A percentile compares a stretch with the other conserved stretches of the same genome.
Conservation (phyloP, 208 protist species). For the Zelonia costaricensis region DNA sequence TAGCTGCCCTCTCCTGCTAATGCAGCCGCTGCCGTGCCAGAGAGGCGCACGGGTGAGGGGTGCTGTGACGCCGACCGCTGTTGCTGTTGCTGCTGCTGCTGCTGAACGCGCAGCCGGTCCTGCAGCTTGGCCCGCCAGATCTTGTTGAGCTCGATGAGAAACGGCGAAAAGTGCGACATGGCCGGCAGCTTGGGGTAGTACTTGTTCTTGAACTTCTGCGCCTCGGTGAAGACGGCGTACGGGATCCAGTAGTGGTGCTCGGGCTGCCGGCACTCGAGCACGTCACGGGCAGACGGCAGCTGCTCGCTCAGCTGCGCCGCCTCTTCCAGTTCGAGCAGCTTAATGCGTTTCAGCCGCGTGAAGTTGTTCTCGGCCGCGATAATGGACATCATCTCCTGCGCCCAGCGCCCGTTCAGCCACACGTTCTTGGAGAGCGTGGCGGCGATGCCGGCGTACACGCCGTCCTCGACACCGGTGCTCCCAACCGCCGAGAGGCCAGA, state of each 20-base stretch:
- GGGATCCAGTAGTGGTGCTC: constrained; percentile 90
- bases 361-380: constrained; percentile 73
- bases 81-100: constrained; percentile 26
- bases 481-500: constrained; percentile 10
- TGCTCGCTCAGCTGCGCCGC: constrained; percentile 39
- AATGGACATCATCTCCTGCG: constrained; percentile 64
- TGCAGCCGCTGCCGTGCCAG: constrained; percentile 4
- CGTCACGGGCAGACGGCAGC: constrained; percentile 59
- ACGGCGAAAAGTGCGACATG: constrained; percentile 81
- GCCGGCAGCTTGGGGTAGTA: constrained; percentile 69
- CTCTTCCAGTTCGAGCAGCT: constrained; percentile 70
- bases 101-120: constrained; percentile 45
- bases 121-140: constrained; percentile 76
- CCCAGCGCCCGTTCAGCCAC: constrained; percentile 81
- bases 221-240: constrained; percentile 69
- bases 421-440: constrained; percentile 74
- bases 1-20: too few relatives aligned
- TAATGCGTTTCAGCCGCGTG: constrained; percentile 60
- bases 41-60: too few relatives aligned
- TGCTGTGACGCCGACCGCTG: constrained; percentile 16
- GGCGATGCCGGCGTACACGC: constrained; percentile 69
- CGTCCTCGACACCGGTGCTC: constrained; percentile 77
- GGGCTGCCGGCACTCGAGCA: constrained; percentile 67
- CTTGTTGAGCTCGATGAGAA: constrained; percentile 74
- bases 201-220: constrained; percentile 85